Conservation (phyloP, 352 stramenopile genomes). For the Phytophthora pini region DNA sequence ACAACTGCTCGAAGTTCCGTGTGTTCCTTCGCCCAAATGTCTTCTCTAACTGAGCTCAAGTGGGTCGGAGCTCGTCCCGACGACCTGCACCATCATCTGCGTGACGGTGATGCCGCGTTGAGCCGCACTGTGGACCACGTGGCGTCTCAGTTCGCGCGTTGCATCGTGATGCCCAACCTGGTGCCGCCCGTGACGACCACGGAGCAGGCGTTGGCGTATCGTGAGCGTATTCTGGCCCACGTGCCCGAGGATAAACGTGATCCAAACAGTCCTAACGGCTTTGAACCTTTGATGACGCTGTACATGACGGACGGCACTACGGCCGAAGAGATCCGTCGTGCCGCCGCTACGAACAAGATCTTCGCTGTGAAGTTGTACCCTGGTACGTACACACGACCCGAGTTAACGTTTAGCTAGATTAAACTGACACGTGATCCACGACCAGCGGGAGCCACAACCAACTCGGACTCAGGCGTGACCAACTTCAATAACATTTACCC, state of each 20-base stretch:
- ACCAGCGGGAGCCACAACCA: conserved; percentile 96
- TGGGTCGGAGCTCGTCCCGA: conserved; percentile 77
- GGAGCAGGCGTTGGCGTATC: conserved; percentile 95
- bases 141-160: conserved; percentile 83
- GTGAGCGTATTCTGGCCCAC: conserved; percentile 92
- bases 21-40: conserved; percentile 21
- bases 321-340: conserved; percentile 95
- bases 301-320: conserved; percentile 99
- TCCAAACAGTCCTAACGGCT: conserved; percentile 43
- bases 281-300: conserved; percentile 97
- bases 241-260: conserved; percentile 65
- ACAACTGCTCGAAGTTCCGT: conserved; percentile 5
- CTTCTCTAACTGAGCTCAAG: conserved; percentile 38
- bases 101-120: conserved; percentile 90
- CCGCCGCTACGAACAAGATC: conserved; percentile 89
- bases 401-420: no score
- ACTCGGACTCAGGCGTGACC: conserved; percentile 98
- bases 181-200: conserved; percentile 97
- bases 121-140: conserved; percentile 84
- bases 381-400: conserved; percentile 37
- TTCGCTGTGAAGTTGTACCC: conserved; percentile 99
- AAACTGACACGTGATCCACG: no score
- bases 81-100: conserved; percentile 98
- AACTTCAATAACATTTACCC: conserved; percentile 95
- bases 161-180: conserved; percentile 99